Percentiles rank a stretch among this genome's conserved stretches.
phyloP scores from a whole-genome alignment of 148 eudicot species.

The Bassia scoparia region DNA sequence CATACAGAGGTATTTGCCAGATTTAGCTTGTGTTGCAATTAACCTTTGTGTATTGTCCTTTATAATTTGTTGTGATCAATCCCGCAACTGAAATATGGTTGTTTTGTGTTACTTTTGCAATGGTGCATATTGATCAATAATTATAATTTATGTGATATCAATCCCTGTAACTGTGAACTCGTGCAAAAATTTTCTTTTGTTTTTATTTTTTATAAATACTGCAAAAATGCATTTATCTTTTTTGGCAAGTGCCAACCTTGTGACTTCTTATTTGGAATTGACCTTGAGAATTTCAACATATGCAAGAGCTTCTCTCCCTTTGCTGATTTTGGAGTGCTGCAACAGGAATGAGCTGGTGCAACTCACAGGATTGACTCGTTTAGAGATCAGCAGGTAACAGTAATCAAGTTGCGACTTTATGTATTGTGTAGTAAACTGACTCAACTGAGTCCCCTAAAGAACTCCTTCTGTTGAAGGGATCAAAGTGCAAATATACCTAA shows the following conservation, averaged over 20 bases:
- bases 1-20: slow-evolving; percentile 71
- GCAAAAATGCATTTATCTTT: not conserved
- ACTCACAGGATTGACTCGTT: slow-evolving; percentile 97
- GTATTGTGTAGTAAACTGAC: not conserved
- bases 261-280: not conserved
- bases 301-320: slow-evolving; percentile 88
- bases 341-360: slow-evolving; percentile 99
- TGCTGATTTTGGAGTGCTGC: slow-evolving; percentile 97
- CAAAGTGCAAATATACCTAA: not conserved
- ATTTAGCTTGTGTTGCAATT: not conserved
- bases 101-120: no score
- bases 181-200: not conserved
- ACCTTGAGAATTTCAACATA: slow-evolving; percentile 16
- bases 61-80: not conserved
- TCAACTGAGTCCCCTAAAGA: not conserved
- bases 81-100: no score
- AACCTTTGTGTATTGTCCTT: not conserved
- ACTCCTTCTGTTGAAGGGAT: not conserved
- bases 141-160: not conserved
- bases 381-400: slow-evolving; percentile 91
- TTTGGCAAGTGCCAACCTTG: not conserved
- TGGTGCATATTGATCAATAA: not conserved
- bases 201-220: not conserved
- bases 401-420: not conserved
- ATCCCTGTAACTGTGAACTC: not conserved